Base-by-base conservation (phyloP, 805 yeast species). In the Monosporozyma aerobia region DNA sequence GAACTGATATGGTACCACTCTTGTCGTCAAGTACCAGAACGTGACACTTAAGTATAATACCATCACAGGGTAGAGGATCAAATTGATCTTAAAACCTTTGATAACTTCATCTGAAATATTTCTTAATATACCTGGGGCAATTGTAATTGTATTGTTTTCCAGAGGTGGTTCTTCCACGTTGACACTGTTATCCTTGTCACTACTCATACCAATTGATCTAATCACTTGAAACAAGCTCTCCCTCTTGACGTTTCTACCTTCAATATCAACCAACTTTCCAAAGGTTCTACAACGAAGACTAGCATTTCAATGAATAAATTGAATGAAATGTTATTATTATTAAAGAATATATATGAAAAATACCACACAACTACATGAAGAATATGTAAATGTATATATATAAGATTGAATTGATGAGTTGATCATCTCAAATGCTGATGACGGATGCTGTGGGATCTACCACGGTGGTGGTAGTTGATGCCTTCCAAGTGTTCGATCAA, bases 401-500 rank as follows among this genome's bases (percentile, higher is more conserved):
- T 41, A 19, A 4, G 16, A 19, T 19, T 19, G 19, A 19, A 19
- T 14, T 14, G 10, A 19, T 19, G 14, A 40, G 9, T 5, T 39
- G 14, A n/a, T 40, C 44, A 22, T 43, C 45, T 19, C 25, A 22
- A 19, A 23, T 19, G 45, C 23, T 43, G 27, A 23, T 23, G 13
- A 23, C 29, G 27, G 16, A 9, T 43, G 30, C 32, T 23, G 14
- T 23, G 30, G 10, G 45, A 13, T 43, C 45, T 23, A 9, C 30
- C 45, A 11, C 45, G 27, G 4, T 27, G 33, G n/a, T 23, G 37
- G 19, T 48, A 48, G 27, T 48, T 22, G 13, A 81, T 72, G 0
- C 86, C 86, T 63, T 83, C 90, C 44, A 69, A 67, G 32, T 79
- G 68, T 48, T 82, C 89, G 22, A 81, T 76, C 25, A 82, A 67